These are phyloP conservation scores for Cyathus striatus DNA, from an alignment of 768 basidiomycete species.

Conservation along the genomic window DNA sequence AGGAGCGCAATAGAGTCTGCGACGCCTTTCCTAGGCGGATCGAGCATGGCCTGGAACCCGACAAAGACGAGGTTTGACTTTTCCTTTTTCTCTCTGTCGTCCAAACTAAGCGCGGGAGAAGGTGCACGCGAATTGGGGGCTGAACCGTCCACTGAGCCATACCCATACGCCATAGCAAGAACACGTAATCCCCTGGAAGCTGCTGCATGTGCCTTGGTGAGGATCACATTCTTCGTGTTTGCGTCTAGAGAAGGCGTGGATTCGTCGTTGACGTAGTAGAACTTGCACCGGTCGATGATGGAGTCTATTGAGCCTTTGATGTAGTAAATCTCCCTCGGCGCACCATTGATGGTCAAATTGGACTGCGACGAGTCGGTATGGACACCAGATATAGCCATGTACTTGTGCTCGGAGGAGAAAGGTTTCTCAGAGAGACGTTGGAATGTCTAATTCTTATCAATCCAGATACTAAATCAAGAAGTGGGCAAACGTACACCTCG, in stretches of 20 bases:
- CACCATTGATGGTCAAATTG: slow-evolving; percentile 18
- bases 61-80: slow-evolving; percentile 74
- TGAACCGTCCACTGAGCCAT: slow-evolving; percentile 46
- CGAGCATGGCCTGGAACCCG: slow-evolving; percentile 93
- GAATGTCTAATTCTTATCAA: slow-evolving; percentile 37
- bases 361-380: slow-evolving; percentile 36
- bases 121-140: slow-evolving; percentile 20
- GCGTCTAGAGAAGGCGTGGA: slow-evolving; percentile 79
- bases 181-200: slow-evolving; percentile 79
- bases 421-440: slow-evolving; percentile 73
- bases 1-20: slow-evolving; percentile 80
- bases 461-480: not conserved
- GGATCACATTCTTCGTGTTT: slow-evolving; percentile 61
- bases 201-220: slow-evolving; percentile 63
- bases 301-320: slow-evolving; percentile 91
- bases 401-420: slow-evolving; percentile 93
- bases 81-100: slow-evolving; percentile 16
- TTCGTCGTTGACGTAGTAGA: slow-evolving; percentile 86
- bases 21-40: slow-evolving; percentile 93
- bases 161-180: slow-evolving; percentile 89
- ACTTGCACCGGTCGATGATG: slow-evolving; percentile 80
- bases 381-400: slow-evolving; percentile 84
- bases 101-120: slow-evolving; percentile 22
- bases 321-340: slow-evolving; percentile 73
- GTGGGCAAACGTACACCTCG: slow-evolving; percentile 48